These are phyloP conservation scores for Eimeria praecox DNA, from an alignment of 169 alveolate genomes.

Conservation along the genomic window DNA sequence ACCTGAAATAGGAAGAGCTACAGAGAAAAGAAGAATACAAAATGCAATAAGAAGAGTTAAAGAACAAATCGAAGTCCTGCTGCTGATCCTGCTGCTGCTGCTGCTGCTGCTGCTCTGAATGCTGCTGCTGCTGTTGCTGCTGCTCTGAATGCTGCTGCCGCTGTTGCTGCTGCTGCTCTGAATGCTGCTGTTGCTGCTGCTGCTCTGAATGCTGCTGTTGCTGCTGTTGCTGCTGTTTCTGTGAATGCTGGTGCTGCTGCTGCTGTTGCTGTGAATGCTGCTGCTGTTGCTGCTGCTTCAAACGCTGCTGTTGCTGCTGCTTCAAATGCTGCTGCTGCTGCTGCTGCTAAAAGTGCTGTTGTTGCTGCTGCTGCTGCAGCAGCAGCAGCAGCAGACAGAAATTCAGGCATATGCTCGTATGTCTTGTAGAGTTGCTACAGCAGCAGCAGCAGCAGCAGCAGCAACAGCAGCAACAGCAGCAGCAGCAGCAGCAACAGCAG, in stretches of 20 bases:
- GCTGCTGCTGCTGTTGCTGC: constrained; percentile 45
- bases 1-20: constrained; percentile 4
- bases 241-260: too few relatives aligned
- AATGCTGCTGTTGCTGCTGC: not conserved
- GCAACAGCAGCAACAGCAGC: not conserved
- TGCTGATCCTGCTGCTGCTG: constrained; percentile 19
- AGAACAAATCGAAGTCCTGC: constrained; percentile 70
- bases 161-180: not conserved
- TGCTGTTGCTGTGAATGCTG: too few relatives aligned
- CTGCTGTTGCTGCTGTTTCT: too few relatives aligned
- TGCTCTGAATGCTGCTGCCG: not conserved
- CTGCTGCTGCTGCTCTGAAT: constrained; percentile 5
- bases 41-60: constrained; percentile 63
- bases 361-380: not conserved
- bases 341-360: not conserved
- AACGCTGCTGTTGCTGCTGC: too few relatives aligned
- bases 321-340: too few relatives aligned
- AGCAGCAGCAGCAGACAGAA: not conserved
- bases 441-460: not conserved
- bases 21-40: constrained; percentile 63
- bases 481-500: not conserved
- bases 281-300: too few relatives aligned
- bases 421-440: not conserved
- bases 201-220: too few relatives aligned
- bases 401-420: not conserved